A percentile compares a stretch with the other conserved stretches of the same genome.
Conservation (phyloP, 768 basidiomycete species). For the Amanita phalloides region DNA sequence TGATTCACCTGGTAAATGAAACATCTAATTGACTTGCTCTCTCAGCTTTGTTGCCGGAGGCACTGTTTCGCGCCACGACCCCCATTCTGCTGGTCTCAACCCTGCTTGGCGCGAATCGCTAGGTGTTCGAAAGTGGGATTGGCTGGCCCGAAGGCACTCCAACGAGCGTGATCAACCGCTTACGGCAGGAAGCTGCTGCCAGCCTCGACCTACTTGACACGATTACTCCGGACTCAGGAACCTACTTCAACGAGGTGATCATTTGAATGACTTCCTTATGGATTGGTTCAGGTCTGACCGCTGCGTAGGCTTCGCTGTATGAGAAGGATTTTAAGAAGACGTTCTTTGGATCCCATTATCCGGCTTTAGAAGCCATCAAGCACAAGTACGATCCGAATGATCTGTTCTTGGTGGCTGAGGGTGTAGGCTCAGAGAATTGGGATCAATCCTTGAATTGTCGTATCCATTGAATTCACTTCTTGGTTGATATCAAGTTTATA, state of each 20-base stretch:
- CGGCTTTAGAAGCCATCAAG: constrained; percentile 30
- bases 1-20: too few relatives aligned
- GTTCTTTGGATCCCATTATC: constrained; percentile 37
- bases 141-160: constrained; percentile 13
- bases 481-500: too few relatives aligned
- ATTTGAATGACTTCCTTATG: background rate
- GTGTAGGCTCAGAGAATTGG: constrained; percentile 45
- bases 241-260: background rate
- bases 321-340: constrained; percentile 28
- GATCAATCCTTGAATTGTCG: constrained; percentile 14
- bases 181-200: constrained; percentile 9
- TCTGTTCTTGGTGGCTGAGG: constrained; percentile 33
- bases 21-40: background rate
- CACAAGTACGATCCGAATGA: constrained; percentile 29
- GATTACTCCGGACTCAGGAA: background rate
- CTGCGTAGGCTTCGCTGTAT: constrained; percentile 29
- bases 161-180: background rate
- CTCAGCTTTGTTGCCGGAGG: background rate
- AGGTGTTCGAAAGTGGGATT: constrained; percentile 13
- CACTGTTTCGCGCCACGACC: constrained; percentile 24
- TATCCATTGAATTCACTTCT: constrained; percentile 2
- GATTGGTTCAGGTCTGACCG: background rate
- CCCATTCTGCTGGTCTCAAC: constrained; percentile 30
- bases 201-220: constrained; percentile 8
- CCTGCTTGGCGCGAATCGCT: constrained; percentile 38